Evolutionary conservation across 2,329 filamentous ascomycete genomes (phyloP).

Genomic region (Gaeumannomyces tritici): DNA sequence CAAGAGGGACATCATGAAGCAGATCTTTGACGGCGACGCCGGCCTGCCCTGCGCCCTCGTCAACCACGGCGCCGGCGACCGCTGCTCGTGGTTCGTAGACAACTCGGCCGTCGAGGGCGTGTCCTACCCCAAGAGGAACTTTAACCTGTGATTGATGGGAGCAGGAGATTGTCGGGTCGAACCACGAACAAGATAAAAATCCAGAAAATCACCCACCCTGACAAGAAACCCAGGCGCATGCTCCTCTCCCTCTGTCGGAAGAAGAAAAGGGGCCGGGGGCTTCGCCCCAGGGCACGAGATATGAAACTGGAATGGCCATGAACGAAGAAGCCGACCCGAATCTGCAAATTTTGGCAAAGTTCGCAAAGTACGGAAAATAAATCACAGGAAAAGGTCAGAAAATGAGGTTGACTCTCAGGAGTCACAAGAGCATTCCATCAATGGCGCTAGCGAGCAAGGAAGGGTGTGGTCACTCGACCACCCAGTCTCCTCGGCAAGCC

Average conservation of each 20-base stretch:
- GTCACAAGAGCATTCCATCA: too few relatives aligned
- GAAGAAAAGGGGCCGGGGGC: neutral
- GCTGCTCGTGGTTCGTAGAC: constrained; percentile 94
- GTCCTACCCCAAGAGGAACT: constrained; percentile 65
- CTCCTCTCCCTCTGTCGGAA: too few relatives aligned
- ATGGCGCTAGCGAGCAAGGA: neutral
- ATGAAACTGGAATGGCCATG: too few relatives aligned
- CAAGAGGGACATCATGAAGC: constrained; percentile 87
- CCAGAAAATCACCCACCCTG: too few relatives aligned
- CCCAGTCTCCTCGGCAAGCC: neutral
- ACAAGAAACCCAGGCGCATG: too few relatives aligned
- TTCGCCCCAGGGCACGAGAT: neutral
- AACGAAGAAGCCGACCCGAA: too few relatives aligned
- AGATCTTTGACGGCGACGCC: constrained; percentile 80
- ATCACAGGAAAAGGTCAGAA: neutral
- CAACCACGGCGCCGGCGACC: constrained; percentile 74
- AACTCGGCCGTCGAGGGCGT: constrained; percentile 78
- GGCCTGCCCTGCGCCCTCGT: constrained; percentile 79
- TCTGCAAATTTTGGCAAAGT: too few relatives aligned
- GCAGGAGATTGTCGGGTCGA: neutral
- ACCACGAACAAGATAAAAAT: neutral
- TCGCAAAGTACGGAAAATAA: neutral
- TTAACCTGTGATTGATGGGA: constrained; percentile 29
- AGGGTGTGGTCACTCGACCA: neutral
- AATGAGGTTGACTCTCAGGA: neutral